Evolutionary conservation across 179 eudicot genomes (phyloP).

Genomic region (Pouteria campechiana): DNA sequence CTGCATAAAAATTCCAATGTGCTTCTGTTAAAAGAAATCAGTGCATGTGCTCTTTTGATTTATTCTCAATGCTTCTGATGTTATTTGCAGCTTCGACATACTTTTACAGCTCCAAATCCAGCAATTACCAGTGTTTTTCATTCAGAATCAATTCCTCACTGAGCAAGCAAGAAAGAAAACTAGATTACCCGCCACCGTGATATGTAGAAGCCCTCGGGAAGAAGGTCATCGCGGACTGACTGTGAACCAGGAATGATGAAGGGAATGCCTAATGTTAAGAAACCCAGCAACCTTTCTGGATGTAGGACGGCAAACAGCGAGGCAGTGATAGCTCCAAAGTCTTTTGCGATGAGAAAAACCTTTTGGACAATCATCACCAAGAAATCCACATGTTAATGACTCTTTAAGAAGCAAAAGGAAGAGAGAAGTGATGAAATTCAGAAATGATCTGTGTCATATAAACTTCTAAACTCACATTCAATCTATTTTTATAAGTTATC

Average conservation of each 20-base stretch:
- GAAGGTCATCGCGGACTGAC: background rate
- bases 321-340: constrained; percentile 1
- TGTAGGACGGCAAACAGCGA: constrained; percentile 3
- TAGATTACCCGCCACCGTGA: background rate
- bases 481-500: no score
- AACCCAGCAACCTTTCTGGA: constrained; percentile 1
- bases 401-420: background rate
- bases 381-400: background rate
- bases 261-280: constrained; percentile 1
- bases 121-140: no score
- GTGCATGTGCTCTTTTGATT: no score
- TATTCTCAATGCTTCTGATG: no score
- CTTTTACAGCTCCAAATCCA: no score
- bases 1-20: no score
- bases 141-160: no score
- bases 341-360: constrained; percentile 5
- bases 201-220: constrained; percentile 4
- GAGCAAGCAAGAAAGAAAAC: background rate
- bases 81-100: no score
- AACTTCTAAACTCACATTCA: no score
- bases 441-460: no score
- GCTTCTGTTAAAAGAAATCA: no score
- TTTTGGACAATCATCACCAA: background rate
- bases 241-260: background rate
- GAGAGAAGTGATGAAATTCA: no score